Conservation (phyloP, 148 eudicot genomes). For the Rhododendron griersonianum region DNA sequence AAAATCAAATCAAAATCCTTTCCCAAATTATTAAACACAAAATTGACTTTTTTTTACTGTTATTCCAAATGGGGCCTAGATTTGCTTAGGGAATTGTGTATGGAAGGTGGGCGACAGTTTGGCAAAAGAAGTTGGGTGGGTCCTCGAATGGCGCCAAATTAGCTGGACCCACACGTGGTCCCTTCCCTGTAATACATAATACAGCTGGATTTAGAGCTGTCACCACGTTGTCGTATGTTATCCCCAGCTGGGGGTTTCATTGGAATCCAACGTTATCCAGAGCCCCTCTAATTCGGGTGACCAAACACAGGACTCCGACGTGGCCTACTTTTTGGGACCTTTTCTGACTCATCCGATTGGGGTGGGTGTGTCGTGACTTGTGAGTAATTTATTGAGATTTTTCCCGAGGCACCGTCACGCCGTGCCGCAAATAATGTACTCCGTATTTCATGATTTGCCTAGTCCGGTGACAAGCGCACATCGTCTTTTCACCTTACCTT, state of each 20-base stretch:
- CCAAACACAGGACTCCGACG: background rate
- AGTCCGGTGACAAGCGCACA: too few species aligned
- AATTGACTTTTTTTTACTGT: background rate
- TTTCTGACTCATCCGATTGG: too few species aligned
- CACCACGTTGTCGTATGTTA: conserved; percentile 14
- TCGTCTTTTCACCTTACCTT: too few species aligned
- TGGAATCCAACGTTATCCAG: background rate
- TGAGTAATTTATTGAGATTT: too few species aligned
- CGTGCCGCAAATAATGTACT: too few species aligned
- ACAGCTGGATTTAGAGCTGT: conserved; percentile 19
- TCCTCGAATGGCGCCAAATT: background rate
- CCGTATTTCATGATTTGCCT: too few species aligned
- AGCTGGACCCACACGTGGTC: background rate
- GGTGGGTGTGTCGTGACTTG: too few species aligned
- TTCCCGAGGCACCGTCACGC: too few species aligned
- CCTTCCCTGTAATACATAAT: background rate
- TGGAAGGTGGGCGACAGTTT: conserved; percentile 4
- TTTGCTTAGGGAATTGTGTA: background rate
- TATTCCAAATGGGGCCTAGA: background rate
- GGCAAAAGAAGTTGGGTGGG: conserved; percentile 8
- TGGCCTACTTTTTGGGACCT: background rate
- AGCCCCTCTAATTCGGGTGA: background rate
- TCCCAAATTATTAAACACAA: background rate
- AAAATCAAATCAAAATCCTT: too few species aligned
- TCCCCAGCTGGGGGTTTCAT: conserved; percentile 10